Base-by-base conservation (phyloP, 208 protist genomes). In the Trypanosoma scelopori region DNA sequence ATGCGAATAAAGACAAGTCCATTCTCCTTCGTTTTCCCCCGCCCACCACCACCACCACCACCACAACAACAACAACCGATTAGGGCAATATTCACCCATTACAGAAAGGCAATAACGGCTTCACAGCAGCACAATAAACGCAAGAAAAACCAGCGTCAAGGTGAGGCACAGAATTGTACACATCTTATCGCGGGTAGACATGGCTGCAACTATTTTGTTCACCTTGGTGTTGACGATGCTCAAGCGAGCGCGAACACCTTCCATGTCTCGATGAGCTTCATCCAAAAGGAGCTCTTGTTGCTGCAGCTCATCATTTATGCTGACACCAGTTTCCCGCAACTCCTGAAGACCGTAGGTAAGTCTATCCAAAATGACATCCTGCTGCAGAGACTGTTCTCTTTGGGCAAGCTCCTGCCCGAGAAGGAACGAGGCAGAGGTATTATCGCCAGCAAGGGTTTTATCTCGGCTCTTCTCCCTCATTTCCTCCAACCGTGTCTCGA, bases 141-240 rank as follows among this genome's bases (percentile, higher is more conserved):
- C 16, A 50, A 67, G 66, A 55, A 67, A 55, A 12, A 71, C n/a
- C 0, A 63, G 46, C 1, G 43, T 43, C n/a, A 69, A 13, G 32
- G 53, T 7, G 13, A 73, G 58, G 32, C 30, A 60, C 32, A 71
- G 25, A 69, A 95, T 87, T 9, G 79, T 88, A 71, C 89, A 92
- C 27, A 95, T 79, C 57, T 95, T 95, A 0, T 79, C 79, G 58
- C 71, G 81, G 65, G 91, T 88, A 35, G 89, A 92, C 84, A 95
- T 86, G 49, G 76, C 87, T 7, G 76, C 79, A n/a, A 95, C 76
- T 22, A 95, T 72, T 58, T 92, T 84, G 48, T 95, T 84, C 7
- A 95, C 79, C 65, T 91, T 95, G 7, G 71, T 72, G 57, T 95
- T 95, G 23, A 85, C 85, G 4, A 78, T 65, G 5, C 77, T 79